Evolutionary conservation across 2,329 filamentous ascomycete genomes (phyloP).

Genomic region (Colletotrichum abscissum): DNA sequence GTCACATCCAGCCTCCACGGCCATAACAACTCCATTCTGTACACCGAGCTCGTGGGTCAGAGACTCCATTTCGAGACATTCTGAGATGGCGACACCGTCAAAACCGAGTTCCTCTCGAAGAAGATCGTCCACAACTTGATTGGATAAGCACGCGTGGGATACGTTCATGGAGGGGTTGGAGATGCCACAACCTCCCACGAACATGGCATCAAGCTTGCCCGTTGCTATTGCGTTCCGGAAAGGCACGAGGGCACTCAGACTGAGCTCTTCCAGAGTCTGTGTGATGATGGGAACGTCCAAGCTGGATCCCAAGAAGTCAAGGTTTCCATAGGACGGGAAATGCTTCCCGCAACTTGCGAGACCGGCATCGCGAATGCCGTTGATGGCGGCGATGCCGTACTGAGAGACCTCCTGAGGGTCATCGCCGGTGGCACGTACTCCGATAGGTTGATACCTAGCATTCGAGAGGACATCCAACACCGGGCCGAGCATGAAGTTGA

Average conservation of each 20-base stretch:
- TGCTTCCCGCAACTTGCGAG: conserved; percentile 93
- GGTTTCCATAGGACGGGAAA: conserved; percentile 94
- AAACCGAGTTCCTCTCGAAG: conserved; percentile 91
- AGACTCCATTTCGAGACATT: conserved; percentile 97
- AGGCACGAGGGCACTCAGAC: conserved; percentile 89
- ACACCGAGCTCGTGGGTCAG: conserved; percentile 97
- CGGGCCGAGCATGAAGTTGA: conserved; percentile 95
- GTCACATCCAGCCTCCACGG: conserved; percentile 95
- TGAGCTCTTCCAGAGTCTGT: conserved; percentile 91
- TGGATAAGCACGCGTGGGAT: conserved; percentile 92
- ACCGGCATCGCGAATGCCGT: conserved; percentile 91
- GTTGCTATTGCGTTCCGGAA: conserved; percentile 91
- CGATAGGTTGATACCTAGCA: conserved; percentile 88
- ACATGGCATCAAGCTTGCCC: conserved; percentile 88
- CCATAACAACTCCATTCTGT: conserved; percentile 96
- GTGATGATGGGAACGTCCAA: conserved; percentile 96
- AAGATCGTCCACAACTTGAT: conserved; percentile 92
- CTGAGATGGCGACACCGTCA: conserved; percentile 91
- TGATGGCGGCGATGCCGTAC: conserved; percentile 90
- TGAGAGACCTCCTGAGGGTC: conserved; percentile 95
- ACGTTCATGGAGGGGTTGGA: conserved; percentile 92
- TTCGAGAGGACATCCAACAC: conserved; percentile 95
- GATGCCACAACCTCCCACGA: conserved; percentile 94
- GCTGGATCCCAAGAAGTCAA: conserved; percentile 92
- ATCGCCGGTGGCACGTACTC: conserved; percentile 89